phyloP scores from a whole-genome alignment of 768 basidiomycete species.

The Pisolithus marmoratus region DNA sequence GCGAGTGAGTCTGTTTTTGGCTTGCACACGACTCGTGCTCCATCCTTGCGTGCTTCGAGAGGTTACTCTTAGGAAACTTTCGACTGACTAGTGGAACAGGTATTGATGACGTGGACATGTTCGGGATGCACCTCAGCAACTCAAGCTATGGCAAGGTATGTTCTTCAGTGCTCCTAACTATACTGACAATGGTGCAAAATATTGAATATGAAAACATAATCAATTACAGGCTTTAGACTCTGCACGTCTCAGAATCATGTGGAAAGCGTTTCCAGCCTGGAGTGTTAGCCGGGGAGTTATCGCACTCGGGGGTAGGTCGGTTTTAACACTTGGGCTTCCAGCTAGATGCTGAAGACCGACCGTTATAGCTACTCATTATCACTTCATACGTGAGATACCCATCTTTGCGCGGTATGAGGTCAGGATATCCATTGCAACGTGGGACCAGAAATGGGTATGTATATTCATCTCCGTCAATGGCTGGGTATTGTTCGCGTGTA shows the following conservation, averaged over 20 bases:
- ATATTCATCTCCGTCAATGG: neutral
- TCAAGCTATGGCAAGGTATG: constrained; percentile 72
- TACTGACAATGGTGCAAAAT: neutral
- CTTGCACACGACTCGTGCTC: neutral
- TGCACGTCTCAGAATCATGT: constrained; percentile 42
- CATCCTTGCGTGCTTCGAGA: too few species aligned
- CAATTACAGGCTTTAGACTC: constrained; percentile 36
- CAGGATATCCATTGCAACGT: constrained; percentile 47
- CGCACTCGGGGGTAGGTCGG: constrained; percentile 40
- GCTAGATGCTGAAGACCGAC: neutral
- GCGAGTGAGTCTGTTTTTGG: constrained; percentile 39
- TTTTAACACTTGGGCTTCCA: neutral
- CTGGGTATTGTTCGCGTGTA: neutral
- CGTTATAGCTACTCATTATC: constrained; percentile 53
- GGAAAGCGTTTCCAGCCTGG: constrained; percentile 51
- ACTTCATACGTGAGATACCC: constrained; percentile 67
- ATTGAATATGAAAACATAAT: neutral
- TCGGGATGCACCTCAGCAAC: constrained; percentile 74
- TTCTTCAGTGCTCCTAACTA: neutral
- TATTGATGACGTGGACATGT: constrained; percentile 59
- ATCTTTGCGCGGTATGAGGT: constrained; percentile 59
- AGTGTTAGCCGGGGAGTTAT: constrained; percentile 57
- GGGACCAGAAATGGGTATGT: constrained; percentile 80
- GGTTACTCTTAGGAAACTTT: neutral
- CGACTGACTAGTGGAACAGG: constrained; percentile 31